Conservation (phyloP, 805 yeast species). For the Blastobotrys attinorum region DNA sequence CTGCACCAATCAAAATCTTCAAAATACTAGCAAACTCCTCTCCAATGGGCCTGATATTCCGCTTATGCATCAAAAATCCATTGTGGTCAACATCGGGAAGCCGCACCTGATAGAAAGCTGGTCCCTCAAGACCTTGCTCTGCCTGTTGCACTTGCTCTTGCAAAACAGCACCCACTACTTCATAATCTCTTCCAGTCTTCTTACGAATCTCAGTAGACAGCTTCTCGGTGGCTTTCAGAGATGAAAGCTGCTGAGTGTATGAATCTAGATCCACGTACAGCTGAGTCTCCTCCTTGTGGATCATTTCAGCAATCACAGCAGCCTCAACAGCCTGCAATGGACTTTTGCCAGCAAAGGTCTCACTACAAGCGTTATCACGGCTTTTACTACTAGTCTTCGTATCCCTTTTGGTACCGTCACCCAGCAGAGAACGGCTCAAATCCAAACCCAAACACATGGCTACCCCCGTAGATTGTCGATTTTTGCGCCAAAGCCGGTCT, state of each 20-base stretch:
- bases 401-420: conserved; percentile 45
- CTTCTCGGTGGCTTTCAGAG: not conserved
- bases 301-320: conserved; percentile 12
- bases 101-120: conserved; percentile 44
- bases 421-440: conserved; percentile 75
- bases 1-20: not conserved
- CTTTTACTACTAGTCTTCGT: too few species aligned
- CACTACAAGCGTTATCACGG: conserved; percentile 65
- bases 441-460: conserved; percentile 75
- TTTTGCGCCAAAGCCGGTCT: conserved; percentile 85
- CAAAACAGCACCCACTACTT: conserved; percentile 80
- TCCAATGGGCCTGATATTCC: conserved; percentile 69
- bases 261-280: conserved; percentile 83
- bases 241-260: conserved; percentile 65
- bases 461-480: conserved; percentile 64
- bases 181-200: conserved; percentile 54
- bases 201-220: conserved; percentile 58
- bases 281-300: conserved; percentile 28
- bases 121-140: not conserved
- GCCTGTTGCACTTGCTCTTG: conserved; percentile 30
- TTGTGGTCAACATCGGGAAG: conserved; percentile 75
- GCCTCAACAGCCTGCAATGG: conserved; percentile 65
- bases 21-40: conserved; percentile 48
- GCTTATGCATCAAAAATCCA: conserved; percentile 71
- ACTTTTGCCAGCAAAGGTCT: conserved; percentile 69